These are phyloP conservation scores for Malus sieversii DNA, from an alignment of 306 rosid genomes.

Conservation along the genomic window DNA sequence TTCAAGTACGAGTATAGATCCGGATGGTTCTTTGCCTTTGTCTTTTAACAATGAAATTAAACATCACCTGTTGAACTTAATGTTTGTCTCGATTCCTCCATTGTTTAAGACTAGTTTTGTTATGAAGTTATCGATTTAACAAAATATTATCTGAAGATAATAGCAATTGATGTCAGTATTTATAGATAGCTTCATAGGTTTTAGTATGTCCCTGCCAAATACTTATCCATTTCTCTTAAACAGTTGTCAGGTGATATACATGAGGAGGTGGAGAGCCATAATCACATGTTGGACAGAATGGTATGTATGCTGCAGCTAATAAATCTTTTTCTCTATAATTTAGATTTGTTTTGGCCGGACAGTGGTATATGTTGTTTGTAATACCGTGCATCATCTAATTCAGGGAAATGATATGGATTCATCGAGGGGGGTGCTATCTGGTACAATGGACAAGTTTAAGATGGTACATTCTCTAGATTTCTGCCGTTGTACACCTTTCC, in stretches of 20 bases:
- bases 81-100: not conserved
- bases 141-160: not conserved
- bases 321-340: not conserved
- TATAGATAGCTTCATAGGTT: not conserved
- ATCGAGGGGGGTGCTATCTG: constrained; percentile 85
- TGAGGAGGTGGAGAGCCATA: constrained; percentile 89
- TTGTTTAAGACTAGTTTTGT: not conserved
- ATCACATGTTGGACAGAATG: constrained; percentile 82
- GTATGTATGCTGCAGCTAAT: constrained; percentile 35
- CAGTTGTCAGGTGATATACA: constrained; percentile 94
- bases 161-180: not conserved
- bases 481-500: not conserved
- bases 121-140: not conserved
- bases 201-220: not conserved
- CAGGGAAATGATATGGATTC: constrained; percentile 96
- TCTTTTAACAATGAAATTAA: not conserved
- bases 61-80: not conserved
- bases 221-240: constrained; percentile 26
- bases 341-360: not conserved
- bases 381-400: not conserved
- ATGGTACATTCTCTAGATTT: constrained; percentile 39
- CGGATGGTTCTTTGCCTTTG: not conserved
- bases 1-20: not conserved
- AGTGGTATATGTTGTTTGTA: not conserved
- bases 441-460: constrained; percentile 91